Percentiles rank a stretch among this genome's conserved stretches.
Conservation (phyloP, 805 yeast species). For the Ogataea kodamae region DNA sequence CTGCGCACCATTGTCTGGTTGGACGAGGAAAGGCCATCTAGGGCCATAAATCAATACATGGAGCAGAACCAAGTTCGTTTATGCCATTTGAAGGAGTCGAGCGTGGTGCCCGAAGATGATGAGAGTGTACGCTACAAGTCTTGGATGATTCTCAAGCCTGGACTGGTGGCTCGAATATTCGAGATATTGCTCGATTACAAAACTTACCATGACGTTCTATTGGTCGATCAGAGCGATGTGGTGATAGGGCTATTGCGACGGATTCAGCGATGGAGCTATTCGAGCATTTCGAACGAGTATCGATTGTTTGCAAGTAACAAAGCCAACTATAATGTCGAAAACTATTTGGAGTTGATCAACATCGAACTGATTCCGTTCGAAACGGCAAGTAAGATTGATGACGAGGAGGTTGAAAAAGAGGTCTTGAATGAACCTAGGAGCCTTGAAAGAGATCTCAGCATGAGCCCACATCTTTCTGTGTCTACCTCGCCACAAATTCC, state of each 20-base stretch:
- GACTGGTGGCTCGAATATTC: slow-evolving; percentile 61
- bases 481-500: slow-evolving; percentile 73
- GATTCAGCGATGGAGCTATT: slow-evolving; percentile 84
- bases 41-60: slow-evolving; percentile 64
- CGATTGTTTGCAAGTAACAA: slow-evolving; percentile 67
- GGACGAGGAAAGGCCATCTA: slow-evolving; percentile 83
- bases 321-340: slow-evolving; percentile 76
- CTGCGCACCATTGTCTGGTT: slow-evolving; percentile 67
- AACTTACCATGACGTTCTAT: slow-evolving; percentile 60
- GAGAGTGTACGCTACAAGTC: slow-evolving; percentile 35
- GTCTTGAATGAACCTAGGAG: slow-evolving; percentile 3
- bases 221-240: slow-evolving; percentile 78
- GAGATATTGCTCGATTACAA: slow-evolving; percentile 58
- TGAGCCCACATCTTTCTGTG: slow-evolving; percentile 36
- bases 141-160: slow-evolving; percentile 75
- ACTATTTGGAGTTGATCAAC: slow-evolving; percentile 71
- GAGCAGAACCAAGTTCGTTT: slow-evolving; percentile 52
- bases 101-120: slow-evolving; percentile 24
- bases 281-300: slow-evolving; percentile 82
- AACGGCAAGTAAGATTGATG: slow-evolving; percentile 10
- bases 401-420: slow-evolving; percentile 7
- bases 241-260: slow-evolving; percentile 78
- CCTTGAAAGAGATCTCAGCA: slow-evolving; percentile 7
- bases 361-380: slow-evolving; percentile 46
- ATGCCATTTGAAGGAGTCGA: slow-evolving; percentile 37